Percentiles rank a stretch among this genome's conserved stretches.
Conservation (phyloP, 306 rosid species). For the Gillenia trifoliata region DNA sequence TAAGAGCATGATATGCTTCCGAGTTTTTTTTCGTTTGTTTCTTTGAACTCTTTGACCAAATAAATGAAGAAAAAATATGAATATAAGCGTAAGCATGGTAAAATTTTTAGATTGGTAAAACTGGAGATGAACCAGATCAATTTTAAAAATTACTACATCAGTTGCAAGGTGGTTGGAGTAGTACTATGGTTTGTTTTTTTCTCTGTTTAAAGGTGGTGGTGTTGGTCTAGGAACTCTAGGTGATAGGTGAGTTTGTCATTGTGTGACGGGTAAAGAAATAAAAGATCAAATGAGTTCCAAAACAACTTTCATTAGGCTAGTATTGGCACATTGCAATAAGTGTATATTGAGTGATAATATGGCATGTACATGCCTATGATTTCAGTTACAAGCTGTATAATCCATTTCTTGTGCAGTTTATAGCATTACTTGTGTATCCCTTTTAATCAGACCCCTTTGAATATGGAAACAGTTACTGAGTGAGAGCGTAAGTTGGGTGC, state of each 20-base stretch:
- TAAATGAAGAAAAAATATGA: too few relatives aligned
- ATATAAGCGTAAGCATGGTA: too few relatives aligned
- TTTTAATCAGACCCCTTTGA: not conserved
- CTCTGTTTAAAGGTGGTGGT: not conserved
- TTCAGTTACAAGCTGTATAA: not conserved
- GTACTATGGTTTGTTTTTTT: too few relatives aligned
- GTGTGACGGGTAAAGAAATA: not conserved
- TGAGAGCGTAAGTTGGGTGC: too few relatives aligned
- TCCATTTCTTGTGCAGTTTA: not conserved
- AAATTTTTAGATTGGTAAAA: too few relatives aligned
- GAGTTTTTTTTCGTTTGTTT: too few relatives aligned
- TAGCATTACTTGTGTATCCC: not conserved
- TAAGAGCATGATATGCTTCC: not conserved
- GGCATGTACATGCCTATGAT: not conserved
- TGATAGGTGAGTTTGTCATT: not conserved
- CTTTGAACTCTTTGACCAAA: too few relatives aligned
- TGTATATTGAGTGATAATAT: not conserved
- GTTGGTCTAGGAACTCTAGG: conserved; percentile 17
- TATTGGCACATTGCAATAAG: not conserved
- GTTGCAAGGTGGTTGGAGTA: too few relatives aligned
- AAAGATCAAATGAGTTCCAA: not conserved
- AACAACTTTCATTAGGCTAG: not conserved
- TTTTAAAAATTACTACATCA: too few relatives aligned
- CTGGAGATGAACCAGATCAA: not conserved
- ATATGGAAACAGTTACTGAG: not conserved